Evolutionary conservation across 129 eudicot genomes (phyloP).

Genomic region (Artemisia annua): DNA sequence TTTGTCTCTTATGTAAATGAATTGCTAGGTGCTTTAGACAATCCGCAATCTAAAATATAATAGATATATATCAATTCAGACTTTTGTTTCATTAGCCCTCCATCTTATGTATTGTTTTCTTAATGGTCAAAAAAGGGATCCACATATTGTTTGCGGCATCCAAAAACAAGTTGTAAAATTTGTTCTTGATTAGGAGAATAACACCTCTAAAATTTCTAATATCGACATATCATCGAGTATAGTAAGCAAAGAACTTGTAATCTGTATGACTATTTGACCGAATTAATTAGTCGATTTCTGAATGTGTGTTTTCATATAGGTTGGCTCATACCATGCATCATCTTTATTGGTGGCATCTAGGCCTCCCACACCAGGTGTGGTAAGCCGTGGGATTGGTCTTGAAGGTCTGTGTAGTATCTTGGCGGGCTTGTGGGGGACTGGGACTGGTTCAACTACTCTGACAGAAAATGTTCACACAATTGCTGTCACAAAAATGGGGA

Average conservation of each 20-base stretch:
- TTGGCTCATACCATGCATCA: constrained; percentile 95
- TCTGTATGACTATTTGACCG: no score
- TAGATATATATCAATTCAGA: no score
- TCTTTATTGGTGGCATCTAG: constrained; percentile 90
- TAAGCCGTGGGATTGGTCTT: constrained; percentile 93
- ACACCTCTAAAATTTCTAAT: no score
- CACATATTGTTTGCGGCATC: neutral
- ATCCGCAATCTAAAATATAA: no score
- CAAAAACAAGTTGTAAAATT: neutral
- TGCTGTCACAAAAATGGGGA: constrained; percentile 98
- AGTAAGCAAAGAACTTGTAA: no score
- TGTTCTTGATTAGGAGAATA: no score
- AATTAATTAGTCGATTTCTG: neutral
- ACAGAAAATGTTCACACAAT: constrained; percentile 97
- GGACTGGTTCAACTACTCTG: constrained; percentile 86
- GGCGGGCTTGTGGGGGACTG: constrained; percentile 97
- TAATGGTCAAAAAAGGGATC: no score
- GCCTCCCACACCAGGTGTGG: constrained; percentile 92
- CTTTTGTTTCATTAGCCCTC: no score
- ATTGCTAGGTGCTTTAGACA: no score
- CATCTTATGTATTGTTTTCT: no score
- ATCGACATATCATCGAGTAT: no score
- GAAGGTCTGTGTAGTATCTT: constrained; percentile 83
- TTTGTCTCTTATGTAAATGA: no score
- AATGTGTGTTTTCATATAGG: constrained; percentile 38